Evolutionary conservation across 805 yeast genomes (phyloP).

Genomic region (Metschnikowia similis): DNA sequence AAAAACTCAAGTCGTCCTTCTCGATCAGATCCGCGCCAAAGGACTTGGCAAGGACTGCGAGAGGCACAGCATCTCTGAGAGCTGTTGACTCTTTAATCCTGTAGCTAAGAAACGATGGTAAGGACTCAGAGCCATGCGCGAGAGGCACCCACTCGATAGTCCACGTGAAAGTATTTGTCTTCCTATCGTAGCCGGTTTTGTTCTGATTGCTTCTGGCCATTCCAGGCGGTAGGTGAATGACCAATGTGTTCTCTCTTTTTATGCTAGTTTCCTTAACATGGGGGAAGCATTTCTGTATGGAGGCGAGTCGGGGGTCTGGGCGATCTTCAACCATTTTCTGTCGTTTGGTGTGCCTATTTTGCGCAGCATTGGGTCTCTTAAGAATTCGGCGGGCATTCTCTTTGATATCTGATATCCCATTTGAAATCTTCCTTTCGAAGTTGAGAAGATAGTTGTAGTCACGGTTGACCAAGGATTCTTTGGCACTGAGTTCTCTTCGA

Average conservation of each 20-base stretch:
- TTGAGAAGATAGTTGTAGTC: slow-evolving; percentile 74
- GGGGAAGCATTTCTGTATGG: slow-evolving; percentile 22
- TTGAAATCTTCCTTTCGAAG: slow-evolving; percentile 55
- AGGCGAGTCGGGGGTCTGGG: slow-evolving; percentile 22
- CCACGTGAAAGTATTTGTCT: slow-evolving; percentile 64
- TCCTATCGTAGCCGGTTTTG: slow-evolving; percentile 67
- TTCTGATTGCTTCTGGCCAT: slow-evolving; percentile 66
- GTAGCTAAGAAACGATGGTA: slow-evolving; percentile 38
- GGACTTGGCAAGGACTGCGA: slow-evolving; percentile 25
- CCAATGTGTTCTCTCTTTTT: slow-evolving; percentile 61
- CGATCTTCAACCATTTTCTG: slow-evolving; percentile 8
- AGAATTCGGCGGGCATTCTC: slow-evolving; percentile 40
- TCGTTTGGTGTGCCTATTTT: slow-evolving; percentile 8
- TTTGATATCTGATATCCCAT: slow-evolving; percentile 52
- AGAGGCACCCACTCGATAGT: slow-evolving; percentile 68
- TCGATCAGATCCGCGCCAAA: slow-evolving; percentile 14
- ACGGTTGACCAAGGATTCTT: slow-evolving; percentile 56
- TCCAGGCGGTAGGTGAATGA: slow-evolving; percentile 61
- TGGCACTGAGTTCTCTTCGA: slow-evolving; percentile 38
- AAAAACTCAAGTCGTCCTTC: slow-evolving; percentile 26
- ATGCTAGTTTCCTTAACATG: slow-evolving; percentile 26
- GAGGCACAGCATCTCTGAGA: slow-evolving; percentile 40
- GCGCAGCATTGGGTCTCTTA: slow-evolving; percentile 21
- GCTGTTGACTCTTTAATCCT: slow-evolving; percentile 36
- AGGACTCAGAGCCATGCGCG: slow-evolving; percentile 22